Evolutionary conservation across 2,329 filamentous ascomycete species (phyloP), one percentile per base, ranked within the genome.

Genomic region (Pyricularia sp.): DNA sequence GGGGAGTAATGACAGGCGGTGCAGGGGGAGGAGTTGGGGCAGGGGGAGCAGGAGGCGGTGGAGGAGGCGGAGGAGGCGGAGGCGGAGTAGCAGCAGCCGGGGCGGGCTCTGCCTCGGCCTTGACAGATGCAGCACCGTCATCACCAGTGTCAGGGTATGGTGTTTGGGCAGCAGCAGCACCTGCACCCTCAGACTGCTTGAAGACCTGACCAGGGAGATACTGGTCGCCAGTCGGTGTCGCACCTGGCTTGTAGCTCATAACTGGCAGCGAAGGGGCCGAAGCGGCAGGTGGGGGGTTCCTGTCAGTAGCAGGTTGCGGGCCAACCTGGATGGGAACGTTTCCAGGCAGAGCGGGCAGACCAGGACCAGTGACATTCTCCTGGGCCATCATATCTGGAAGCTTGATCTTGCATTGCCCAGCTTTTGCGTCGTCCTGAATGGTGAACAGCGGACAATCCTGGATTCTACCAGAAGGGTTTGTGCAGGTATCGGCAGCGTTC

Each of bases 381-480:
- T 81, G 71, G 0, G 77, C 75, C 25, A 95, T 77, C 0, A 75
- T 72, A 0, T 78, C 71, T n/a, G 55, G 30, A 31, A 64, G 5
- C 26, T 68, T 61, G 75, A 94, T 85, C 67, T 83, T 81, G 81
- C 93, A 97, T 69, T 85, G 73, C 1, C 76, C 73, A 74, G 85
- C 83, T 12, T 84, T 81, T 0, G 79, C 77, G 30, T 88, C 83
- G 68, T 78, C 79, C 76, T 94, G 88, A 69, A 96, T 81, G 68
- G 84, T 81, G 79, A 97, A 97, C 33, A 95, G 73, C 0, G 86
- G 80, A 80, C 94, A 97, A 77, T 94, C 92, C 63, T 84, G 74
- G 64, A 97, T 87, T 61, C 82, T 75, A 42, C 94, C 94, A 11
- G 87, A 88, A 0, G 75, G 75, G 78, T 88, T 91, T 67, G 90